Percentiles rank a stretch among this genome's conserved stretches.
These are phyloP conservation scores for Hypoxylon sp. DNA, from an alignment of 2,329 filamentous ascomycete genomes.

Conservation along the genomic window DNA sequence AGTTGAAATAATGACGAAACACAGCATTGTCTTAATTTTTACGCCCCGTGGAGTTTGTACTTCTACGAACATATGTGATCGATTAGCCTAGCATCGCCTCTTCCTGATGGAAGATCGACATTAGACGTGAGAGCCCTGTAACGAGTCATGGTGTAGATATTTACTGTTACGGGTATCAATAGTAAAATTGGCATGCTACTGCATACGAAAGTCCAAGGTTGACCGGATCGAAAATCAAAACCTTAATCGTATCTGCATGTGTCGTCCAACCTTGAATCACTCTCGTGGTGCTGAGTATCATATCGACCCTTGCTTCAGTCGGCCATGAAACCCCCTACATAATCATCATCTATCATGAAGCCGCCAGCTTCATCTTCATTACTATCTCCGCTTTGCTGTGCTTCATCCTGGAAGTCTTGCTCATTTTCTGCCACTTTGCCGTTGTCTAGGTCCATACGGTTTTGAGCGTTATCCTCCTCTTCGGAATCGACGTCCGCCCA, in stretches of 20 bases:
- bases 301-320: slow-evolving; percentile 47
- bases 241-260: background rate
- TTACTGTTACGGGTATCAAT: slow-evolving; percentile 2
- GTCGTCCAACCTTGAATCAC: slow-evolving; percentile 4
- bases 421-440: slow-evolving; percentile 49
- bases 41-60: background rate
- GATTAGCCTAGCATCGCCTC: slow-evolving; percentile 11
- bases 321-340: slow-evolving; percentile 58
- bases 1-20: background rate
- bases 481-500: slow-evolving; percentile 68
- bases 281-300: too few species aligned
- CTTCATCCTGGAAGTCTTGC: slow-evolving; percentile 48
- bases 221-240: background rate
- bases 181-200: background rate
- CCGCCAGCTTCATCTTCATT: slow-evolving; percentile 58
- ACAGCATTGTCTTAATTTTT: background rate
- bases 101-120: slow-evolving; percentile 19
- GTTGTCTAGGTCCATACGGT: slow-evolving; percentile 50
- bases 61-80: background rate
- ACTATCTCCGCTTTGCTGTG: slow-evolving; percentile 51
- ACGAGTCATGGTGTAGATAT: background rate
- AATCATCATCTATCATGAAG: slow-evolving; percentile 55
- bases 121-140: background rate
- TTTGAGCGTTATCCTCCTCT: slow-evolving; percentile 57
- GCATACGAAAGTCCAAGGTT: background rate